phyloP scores from a whole-genome alignment of 176 grass and related monocot genomes.

The Urochloa ruziziensis region DNA sequence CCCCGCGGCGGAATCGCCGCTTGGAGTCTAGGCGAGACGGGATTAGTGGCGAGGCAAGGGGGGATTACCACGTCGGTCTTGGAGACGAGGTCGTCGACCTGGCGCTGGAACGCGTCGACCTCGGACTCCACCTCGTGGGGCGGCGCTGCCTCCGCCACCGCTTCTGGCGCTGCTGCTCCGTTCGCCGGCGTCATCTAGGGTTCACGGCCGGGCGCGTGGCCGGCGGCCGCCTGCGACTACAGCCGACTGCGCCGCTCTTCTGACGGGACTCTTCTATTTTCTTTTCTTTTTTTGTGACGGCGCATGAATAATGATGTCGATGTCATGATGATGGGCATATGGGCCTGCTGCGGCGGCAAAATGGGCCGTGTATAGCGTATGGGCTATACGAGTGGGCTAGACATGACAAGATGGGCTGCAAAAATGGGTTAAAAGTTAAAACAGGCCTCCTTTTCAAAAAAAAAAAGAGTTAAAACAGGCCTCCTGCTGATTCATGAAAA shows the following conservation, averaged over 20 bases:
- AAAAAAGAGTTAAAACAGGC: no score
- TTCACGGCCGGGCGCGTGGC: background rate
- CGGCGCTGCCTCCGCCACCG: background rate
- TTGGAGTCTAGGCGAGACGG: background rate
- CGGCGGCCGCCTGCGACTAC: background rate
- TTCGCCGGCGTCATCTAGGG: conserved; percentile 49
- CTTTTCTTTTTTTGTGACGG: no score
- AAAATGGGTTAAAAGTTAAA: no score
- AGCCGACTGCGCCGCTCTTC: conserved; percentile 12
- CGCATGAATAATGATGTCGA: background rate
- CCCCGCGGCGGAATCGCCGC: background rate
- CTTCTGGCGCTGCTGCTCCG: background rate
- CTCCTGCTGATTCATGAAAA: no score
- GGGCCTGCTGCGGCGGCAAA: background rate
- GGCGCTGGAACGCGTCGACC: conserved; percentile 41
- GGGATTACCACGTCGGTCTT: conserved; percentile 50
- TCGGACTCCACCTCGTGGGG: background rate
- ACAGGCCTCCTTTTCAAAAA: no score
- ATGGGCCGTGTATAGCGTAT: conserved; percentile 1
- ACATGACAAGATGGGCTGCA: background rate
- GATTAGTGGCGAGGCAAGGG: background rate
- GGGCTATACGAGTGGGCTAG: background rate
- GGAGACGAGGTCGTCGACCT: conserved; percentile 44
- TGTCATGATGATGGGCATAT: background rate
- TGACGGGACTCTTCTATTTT: background rate